These are phyloP conservation scores for Nakazawaea wickerhamii DNA, from an alignment of 805 yeast genomes.

Conservation along the genomic window DNA sequence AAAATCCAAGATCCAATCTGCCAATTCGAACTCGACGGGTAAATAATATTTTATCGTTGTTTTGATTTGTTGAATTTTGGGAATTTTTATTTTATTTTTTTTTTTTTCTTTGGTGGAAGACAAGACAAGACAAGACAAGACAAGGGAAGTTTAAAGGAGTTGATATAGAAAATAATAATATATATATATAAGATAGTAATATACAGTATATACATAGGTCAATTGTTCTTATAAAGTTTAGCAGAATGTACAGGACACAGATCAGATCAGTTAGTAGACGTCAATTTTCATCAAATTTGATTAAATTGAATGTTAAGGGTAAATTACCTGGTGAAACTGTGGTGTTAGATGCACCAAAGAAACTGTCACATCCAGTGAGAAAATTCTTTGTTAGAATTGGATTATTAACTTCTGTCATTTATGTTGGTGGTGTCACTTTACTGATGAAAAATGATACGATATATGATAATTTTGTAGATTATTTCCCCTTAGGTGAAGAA, in stretches of 20 bases:
- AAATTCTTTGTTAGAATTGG: constrained; percentile 23
- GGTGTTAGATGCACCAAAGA: constrained; percentile 3
- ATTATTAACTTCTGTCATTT: constrained; percentile 27
- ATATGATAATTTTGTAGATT: constrained; percentile 57
- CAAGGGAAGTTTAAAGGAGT: background rate
- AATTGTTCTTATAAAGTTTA: background rate
- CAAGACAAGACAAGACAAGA: background rate
- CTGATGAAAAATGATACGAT: constrained; percentile 53
- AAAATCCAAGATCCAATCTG: constrained; percentile 28
- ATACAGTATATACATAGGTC: background rate
- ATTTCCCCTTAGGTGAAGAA: constrained; percentile 58
- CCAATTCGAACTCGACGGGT: too few relatives aligned
- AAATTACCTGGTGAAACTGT: constrained; percentile 12
- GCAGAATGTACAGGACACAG: background rate
- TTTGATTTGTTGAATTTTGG: constrained; percentile 2
- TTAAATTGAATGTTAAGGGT: constrained; percentile 2
- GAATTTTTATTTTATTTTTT: background rate
- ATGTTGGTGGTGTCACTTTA: constrained; percentile 56
- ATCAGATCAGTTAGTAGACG: constrained; percentile 5
- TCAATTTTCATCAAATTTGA: constrained; percentile 1
- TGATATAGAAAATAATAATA: background rate
- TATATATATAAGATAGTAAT: background rate
- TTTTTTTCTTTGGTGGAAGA: background rate
- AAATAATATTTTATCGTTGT: background rate
- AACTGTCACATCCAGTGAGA: constrained; percentile 21